These are phyloP conservation scores for Puccinia novopanici DNA, from an alignment of 1,284 basidiomycete genomes.

Conservation along the genomic window DNA sequence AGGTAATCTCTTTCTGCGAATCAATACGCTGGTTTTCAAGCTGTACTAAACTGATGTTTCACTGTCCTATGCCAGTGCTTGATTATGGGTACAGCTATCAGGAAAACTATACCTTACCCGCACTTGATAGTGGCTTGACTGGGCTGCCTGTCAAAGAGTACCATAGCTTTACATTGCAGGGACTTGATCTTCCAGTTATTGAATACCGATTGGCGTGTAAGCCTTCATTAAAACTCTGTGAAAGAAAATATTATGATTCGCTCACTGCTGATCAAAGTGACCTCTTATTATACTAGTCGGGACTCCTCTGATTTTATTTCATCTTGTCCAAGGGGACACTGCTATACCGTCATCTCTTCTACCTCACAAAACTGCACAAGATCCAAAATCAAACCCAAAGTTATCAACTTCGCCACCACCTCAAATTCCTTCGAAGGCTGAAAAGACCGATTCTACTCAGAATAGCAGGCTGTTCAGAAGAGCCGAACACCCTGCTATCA, in stretches of 20 bases:
- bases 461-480: background rate
- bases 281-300: conserved; percentile 18
- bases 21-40: background rate
- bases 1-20: background rate
- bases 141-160: conserved; percentile 32
- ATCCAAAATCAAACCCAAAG: background rate
- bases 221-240: background rate
- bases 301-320: conserved; percentile 45
- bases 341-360: conserved; percentile 21
- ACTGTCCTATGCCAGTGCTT: conserved; percentile 23
- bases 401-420: background rate
- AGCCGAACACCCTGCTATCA: background rate
- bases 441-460: background rate
- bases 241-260: background rate
- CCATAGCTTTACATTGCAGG: conserved; percentile 38
- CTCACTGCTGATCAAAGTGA: background rate
- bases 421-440: background rate
- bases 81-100: conserved; percentile 39
- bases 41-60: background rate
- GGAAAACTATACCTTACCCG: conserved; percentile 46
- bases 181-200: conserved; percentile 32
- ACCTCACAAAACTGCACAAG: background rate
- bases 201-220: conserved; percentile 50
- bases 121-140: conserved; percentile 49
- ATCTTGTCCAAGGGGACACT: conserved; percentile 36